Evolutionary conservation across 75 land plant genomes (phyloP).

Genomic region (Pinus taeda): DNA sequence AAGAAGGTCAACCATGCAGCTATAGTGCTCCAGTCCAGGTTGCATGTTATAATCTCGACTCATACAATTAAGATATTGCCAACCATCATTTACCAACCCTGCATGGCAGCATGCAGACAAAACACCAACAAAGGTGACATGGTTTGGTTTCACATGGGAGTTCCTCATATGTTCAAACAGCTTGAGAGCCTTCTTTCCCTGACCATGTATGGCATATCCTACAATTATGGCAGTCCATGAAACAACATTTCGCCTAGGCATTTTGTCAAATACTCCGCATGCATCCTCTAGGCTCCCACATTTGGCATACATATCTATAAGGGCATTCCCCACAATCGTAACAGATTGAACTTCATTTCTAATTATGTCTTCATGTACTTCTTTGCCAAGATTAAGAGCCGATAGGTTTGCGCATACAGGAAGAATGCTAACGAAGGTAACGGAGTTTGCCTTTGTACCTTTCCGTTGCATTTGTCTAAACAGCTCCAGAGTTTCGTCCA

Average conservation of each 20-base stretch:
- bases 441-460: not conserved
- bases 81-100: not conserved
- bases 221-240: slow-evolving; percentile 3
- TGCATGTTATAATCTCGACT: not conserved
- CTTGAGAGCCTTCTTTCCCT: not conserved
- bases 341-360: not conserved
- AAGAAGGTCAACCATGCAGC: slow-evolving; percentile 15
- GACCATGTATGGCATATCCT: not conserved
- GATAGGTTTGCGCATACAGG: not conserved
- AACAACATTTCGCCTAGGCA: not conserved
- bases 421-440: not conserved
- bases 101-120: not conserved
- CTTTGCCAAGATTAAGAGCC: not conserved
- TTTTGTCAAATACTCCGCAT: slow-evolving; percentile 4
- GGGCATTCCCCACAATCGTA: not conserved
- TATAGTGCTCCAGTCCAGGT: not conserved
- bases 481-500: too few relatives aligned
- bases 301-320: slow-evolving; percentile 1
- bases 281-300: slow-evolving; percentile 1
- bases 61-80: slow-evolving; percentile 6
- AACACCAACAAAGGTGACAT: not conserved
- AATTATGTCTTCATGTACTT: not conserved
- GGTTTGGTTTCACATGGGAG: not conserved
- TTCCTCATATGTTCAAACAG: not conserved
- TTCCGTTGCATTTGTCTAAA: too few relatives aligned